A percentile compares a stretch with the other conserved stretches of the same genome.
Conservation (phyloP, 331 rosid genomes). For the Phaseolus coccineus region DNA sequence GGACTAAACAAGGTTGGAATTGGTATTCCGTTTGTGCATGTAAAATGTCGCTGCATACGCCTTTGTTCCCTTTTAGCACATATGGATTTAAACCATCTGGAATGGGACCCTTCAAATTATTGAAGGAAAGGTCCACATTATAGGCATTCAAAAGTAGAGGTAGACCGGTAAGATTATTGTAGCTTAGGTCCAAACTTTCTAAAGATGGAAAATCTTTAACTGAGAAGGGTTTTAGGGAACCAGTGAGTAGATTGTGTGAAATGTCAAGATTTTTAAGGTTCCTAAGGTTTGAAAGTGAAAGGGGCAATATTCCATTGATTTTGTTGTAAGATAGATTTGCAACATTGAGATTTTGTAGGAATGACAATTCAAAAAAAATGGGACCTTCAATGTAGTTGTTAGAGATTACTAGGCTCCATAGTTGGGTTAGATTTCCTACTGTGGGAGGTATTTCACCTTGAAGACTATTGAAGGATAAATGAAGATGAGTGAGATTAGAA, state of each 20-base stretch:
- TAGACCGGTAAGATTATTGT: constrained; percentile 38
- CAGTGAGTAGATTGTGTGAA: neutral
- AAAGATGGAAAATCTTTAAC: neutral
- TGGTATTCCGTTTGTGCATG: neutral
- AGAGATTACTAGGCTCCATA: neutral
- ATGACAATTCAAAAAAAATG: neutral
- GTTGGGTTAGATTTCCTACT: neutral
- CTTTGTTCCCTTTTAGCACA: neutral
- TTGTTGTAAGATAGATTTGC: neutral
- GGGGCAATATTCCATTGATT: neutral
- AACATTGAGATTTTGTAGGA: neutral
- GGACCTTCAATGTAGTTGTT: neutral
- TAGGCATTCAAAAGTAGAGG: neutral
- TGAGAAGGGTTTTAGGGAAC: neutral
- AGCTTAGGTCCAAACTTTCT: neutral
- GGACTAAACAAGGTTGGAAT: neutral
- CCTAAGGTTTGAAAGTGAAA: neutral
- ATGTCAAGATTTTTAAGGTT: neutral
- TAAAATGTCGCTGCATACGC: neutral
- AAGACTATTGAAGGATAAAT: neutral
- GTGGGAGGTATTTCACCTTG: neutral
- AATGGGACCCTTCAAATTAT: neutral
- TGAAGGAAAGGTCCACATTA: constrained; percentile 15
- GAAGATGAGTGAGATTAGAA: neutral
- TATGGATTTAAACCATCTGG: rapidly evolving